phyloP scores from a whole-genome alignment of 1,284 basidiomycete genomes.

The Vanrija humicola region DNA sequence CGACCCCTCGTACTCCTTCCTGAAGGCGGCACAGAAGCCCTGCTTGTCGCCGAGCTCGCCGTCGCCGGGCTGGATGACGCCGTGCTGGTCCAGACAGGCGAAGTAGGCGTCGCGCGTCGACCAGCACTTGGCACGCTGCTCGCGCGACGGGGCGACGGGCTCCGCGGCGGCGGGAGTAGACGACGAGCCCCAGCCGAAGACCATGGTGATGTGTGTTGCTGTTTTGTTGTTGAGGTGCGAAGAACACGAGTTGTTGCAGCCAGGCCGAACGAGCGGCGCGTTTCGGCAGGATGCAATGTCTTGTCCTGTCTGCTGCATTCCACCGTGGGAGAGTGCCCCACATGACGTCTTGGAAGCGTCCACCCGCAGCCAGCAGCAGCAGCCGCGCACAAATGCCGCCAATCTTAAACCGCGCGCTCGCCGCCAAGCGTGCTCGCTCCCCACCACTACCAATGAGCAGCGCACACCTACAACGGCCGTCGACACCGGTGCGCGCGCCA shows the following conservation, averaged over 20 bases:
- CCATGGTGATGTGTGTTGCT: background rate
- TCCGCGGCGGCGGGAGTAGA: background rate
- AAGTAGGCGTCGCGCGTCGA: slow-evolving; percentile 48
- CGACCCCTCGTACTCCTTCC: slow-evolving; percentile 38
- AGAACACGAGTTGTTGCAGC: no score
- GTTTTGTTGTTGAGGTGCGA: no score
- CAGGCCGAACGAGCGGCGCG: no score
- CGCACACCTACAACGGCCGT: background rate
- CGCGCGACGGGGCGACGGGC: slow-evolving; percentile 38
- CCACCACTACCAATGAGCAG: no score
- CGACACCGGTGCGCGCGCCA: background rate
- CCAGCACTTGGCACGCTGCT: slow-evolving; percentile 49
- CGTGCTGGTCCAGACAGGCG: slow-evolving; percentile 45
- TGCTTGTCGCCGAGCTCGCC: slow-evolving; percentile 24
- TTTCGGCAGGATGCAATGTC: no score
- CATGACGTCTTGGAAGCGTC: no score
- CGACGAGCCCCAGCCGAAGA: background rate
- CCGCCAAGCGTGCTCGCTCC: no score
- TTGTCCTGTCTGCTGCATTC: no score
- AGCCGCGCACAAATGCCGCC: no score
- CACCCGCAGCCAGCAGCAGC: no score
- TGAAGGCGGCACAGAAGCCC: slow-evolving; percentile 37
- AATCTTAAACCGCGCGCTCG: no score
- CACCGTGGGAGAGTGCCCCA: no score
- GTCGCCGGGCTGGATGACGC: slow-evolving; percentile 37